Percentiles rank a stretch among this genome's conserved stretches.
These are phyloP conservation scores for Lizanozyma gosingica DNA, from an alignment of 1,139 yeast genomes.

Conservation along the genomic window DNA sequence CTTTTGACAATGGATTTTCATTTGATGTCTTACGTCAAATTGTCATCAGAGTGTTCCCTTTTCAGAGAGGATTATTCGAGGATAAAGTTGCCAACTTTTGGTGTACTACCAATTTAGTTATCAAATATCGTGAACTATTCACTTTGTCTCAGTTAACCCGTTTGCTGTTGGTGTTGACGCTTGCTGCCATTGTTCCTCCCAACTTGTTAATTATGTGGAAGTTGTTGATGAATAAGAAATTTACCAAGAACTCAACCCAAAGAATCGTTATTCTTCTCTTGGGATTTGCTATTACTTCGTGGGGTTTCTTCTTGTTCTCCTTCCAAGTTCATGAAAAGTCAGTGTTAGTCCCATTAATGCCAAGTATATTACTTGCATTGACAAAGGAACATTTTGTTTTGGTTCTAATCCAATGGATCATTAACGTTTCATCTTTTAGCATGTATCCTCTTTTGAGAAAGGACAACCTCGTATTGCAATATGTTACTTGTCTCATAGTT, in stretches of 20 bases:
- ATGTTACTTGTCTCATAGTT: conserved; percentile 46
- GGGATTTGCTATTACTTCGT: conserved; percentile 75
- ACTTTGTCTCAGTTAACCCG: conserved; percentile 51
- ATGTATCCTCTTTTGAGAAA: conserved; percentile 78
- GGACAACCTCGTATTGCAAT: conserved; percentile 70
- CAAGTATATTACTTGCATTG: conserved; percentile 62
- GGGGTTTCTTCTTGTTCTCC: conserved; percentile 84
- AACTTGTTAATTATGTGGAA: conserved; percentile 43
- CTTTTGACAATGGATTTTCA: conserved; percentile 9
- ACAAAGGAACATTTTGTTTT: conserved; percentile 49
- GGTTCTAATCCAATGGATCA: conserved; percentile 79
- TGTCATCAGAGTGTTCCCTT: conserved; percentile 76
- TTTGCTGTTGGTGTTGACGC: conserved; percentile 55
- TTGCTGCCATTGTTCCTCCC: conserved; percentile 61
- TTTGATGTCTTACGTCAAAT: conserved; percentile 22
- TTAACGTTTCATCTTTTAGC: conserved; percentile 76
- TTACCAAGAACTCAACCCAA: conserved; percentile 25
- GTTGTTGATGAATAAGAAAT: conserved; percentile 32
- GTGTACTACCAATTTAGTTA: conserved; percentile 77
- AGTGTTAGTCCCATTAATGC: conserved; percentile 78
- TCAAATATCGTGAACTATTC: conserved; percentile 59
- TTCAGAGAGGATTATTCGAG: conserved; percentile 90
- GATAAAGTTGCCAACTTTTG: conserved; percentile 97
- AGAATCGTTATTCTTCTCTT: conserved; percentile 25
- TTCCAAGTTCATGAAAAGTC: conserved; percentile 96